Evolutionary conservation across 2,329 filamentous ascomycete species (phyloP), one percentile per base, ranked within the genome.

Genomic region (Gliomastix tumulicola): DNA sequence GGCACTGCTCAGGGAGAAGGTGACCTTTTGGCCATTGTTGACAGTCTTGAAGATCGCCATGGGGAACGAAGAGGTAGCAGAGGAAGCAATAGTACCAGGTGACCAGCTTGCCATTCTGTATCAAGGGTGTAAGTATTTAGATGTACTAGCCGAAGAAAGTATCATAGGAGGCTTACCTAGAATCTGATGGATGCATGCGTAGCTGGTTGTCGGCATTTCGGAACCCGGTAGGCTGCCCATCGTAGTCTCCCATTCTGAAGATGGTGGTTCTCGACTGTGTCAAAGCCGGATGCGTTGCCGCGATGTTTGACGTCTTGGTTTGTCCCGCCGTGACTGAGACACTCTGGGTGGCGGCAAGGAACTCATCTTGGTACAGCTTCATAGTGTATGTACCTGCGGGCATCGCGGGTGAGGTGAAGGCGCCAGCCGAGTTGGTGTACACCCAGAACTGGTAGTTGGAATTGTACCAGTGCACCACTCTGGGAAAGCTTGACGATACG

Each of bases 391-490:
- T 79, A 20, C 79, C 79, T 0, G 78, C 73, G 48, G 77, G 79
- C 79, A 84, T 83, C 38, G 68, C 60, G 1, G 79, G 79, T 0
- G 77, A 82, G 4, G 69, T 79, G 56, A 79, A 84, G 10, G 62
- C 62, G 9, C 78, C 77, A 31, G 56, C 61, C 16, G 67, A 67
- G 8, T 63, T 63, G 16, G 75, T 70, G 40, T 74, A 74, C 6
- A 68, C 59, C 79, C 79, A 84, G 63, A 82, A 84, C 49, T 84
- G 80, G 1, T 76, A 74, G 6, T 62, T 62, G 21, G 52, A 51
- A 53, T 83, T 83, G 57, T 71, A 75, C 79, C 79, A 84, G 55
- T 84, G 78, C 2, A 84, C 60, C 4, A 83, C 79, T 32, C 59
- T 65, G 40, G 76, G 60, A 50, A 76, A 70, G 12, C 56, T 61